Base-by-base conservation (phyloP, 1,284 basidiomycete genomes). In the Microbotryum intermedium region DNA sequence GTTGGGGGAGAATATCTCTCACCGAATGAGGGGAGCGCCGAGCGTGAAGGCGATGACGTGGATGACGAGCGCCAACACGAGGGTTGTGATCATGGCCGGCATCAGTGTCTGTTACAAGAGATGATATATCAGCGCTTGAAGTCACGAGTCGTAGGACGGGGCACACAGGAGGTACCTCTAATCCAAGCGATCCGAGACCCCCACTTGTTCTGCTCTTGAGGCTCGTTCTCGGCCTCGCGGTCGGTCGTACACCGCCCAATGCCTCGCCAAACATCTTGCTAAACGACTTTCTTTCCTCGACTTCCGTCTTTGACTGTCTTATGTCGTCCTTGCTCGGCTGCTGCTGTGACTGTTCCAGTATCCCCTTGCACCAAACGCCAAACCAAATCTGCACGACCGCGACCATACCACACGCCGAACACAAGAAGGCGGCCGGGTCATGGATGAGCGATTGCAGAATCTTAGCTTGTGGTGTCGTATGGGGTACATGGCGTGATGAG, bases 1-100 rank as follows among this genome's bases (percentile, higher is more conserved):
- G n/a, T n/a, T 18, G 42, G 30, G 28, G 42, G 16, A 18, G 62
- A 43, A 43, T 30, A 28, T 34, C 18, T 75, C 80, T 68, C 69
- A 84, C 84, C 78, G 81, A 47, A 77, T 63, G 8, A 87, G 66
- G 0, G 88, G 87, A 6, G 89, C 89, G 2, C 90, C 90, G 63
- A 93, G 85, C 13, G 88, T 71, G 10, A 87, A 74, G 1, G 86
- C 65, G 3, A 84, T 49, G 47, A 74, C 64, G 61, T 84, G 79
- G 21, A 82, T 74, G 6, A 77, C 66, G 13, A 82, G 43, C 1
- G 86, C 79, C 2, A 76, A 75, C 8, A 76, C 74, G 1, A 82
- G 51, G 0, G 87, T 86, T 34, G 82, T 77, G 8, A 79, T 53
- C 59, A 77, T 77, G 1, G 88, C 84, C 10, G 62, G 51, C 10